Base-by-base conservation (phyloP, 768 basidiomycete genomes). In the Trametes gibbosa region DNA sequence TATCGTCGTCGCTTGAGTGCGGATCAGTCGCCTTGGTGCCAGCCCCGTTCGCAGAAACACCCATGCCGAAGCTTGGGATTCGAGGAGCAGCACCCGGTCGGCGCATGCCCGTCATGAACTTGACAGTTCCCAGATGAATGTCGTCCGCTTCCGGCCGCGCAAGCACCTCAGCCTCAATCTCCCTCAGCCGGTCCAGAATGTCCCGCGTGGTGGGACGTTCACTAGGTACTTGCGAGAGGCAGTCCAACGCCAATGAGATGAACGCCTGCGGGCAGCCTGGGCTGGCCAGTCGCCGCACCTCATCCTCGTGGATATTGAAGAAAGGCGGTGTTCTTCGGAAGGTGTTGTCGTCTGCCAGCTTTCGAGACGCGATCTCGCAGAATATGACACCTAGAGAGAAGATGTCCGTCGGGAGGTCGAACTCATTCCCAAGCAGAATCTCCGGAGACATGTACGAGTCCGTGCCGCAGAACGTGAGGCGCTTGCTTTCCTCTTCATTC, bases 381-480 rank as follows among this genome's bases (percentile, higher is more conserved):
- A 97, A 89, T 60, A 94, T 93, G 67, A 96, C 83, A 0, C 93
- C 95, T 10, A 98, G 83, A 5, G 94, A 95, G 73, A 94, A 98
- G 0, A 97, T 86, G 69, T 99, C 96, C 6, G 96, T 97, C 3
- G 92, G 87, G 5, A 98, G 83, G 70, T 92, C 91, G 64, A 99
- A 99, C 68, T 95, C 90, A 51, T 89, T 84, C 23, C 95, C 95
- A 10, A 92, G 78, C 1, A 96, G 77, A 65, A 98, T 97, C 71
- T 98, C 96, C 0, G 96, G 96, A 2, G 91, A 93, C 96, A 98
- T 98, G 75, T 97, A 96, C 5, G 92, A 90, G 67, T 92, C 89
- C 2, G 90, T 92, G n/a, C 90, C 90, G 61, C 87, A 90, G 73
- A 92, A 92, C 0, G 91, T 93, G 43, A 93, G 81, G 4, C 90